phyloP scores from a whole-genome alignment of 78 protist species.

The Dictyostelium purpureum region DNA sequence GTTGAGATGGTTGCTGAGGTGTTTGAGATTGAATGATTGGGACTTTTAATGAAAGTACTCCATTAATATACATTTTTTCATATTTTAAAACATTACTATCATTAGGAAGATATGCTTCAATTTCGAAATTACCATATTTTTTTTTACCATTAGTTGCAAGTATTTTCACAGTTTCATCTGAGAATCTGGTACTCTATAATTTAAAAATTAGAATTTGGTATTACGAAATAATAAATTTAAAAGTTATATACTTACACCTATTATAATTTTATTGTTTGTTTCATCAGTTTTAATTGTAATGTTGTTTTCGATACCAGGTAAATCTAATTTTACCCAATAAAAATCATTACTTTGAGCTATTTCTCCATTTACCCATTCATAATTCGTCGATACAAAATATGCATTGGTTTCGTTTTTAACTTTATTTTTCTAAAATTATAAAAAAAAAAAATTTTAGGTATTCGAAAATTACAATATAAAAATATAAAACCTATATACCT shows the following conservation, averaged over 20 bases:
- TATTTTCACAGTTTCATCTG: background rate
- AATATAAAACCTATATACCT: background rate
- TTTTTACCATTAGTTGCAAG: constrained; percentile 4
- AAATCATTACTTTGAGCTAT: background rate
- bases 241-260: background rate
- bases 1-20: background rate
- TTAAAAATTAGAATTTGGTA: too few species aligned
- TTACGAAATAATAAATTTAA: too few species aligned
- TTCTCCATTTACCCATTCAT: constrained; percentile 49
- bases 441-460: background rate
- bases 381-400: background rate
- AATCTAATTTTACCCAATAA: constrained; percentile 42
- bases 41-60: constrained; percentile 18
- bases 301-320: constrained; percentile 36
- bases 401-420: constrained; percentile 1
- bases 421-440: background rate
- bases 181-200: background rate
- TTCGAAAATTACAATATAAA: background rate
- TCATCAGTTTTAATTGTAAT: constrained; percentile 48
- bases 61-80: constrained; percentile 36
- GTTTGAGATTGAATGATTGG: background rate
- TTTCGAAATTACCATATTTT: constrained; percentile 25
- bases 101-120: constrained; percentile 21
- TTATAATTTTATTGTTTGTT: constrained; percentile 30
- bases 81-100: background rate